Conservation (phyloP, 805 yeast genomes). For the Candida sphagnicola region DNA sequence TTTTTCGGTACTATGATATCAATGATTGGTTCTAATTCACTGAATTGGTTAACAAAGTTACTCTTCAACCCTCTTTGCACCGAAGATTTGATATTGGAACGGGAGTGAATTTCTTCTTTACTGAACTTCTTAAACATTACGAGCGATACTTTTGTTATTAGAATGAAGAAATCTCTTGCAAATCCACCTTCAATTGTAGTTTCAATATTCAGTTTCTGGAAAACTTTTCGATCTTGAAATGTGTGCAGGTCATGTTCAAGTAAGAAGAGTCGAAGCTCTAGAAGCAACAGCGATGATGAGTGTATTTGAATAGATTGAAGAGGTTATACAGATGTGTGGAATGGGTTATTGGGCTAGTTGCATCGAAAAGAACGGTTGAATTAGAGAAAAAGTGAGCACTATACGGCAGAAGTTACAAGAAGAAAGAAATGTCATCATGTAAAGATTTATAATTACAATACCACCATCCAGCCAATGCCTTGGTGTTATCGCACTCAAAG, state of each 20-base stretch:
- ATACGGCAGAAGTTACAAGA: background rate
- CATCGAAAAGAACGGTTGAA: too few species aligned
- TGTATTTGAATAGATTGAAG: too few species aligned
- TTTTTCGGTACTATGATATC: conserved; percentile 88
- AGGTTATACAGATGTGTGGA: too few species aligned
- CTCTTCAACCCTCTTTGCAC: conserved; percentile 86
- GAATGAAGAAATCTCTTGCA: too few species aligned
- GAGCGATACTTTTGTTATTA: too few species aligned
- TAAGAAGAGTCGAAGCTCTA: background rate
- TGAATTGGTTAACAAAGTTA: conserved; percentile 70
- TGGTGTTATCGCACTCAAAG: conserved; percentile 47
- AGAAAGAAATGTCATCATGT: conserved; percentile 16
- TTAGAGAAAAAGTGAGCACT: too few species aligned
- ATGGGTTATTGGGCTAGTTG: too few species aligned
- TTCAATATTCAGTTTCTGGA: background rate
- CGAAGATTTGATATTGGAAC: conserved; percentile 89
- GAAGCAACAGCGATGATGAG: too few species aligned
- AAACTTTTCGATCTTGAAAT: background rate
- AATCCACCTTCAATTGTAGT: too few species aligned
- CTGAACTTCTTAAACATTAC: conserved; percentile 62
- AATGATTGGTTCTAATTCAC: conserved; percentile 67
- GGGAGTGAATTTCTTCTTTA: conserved; percentile 82
- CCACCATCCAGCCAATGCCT: conserved; percentile 36
- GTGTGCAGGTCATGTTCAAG: background rate
- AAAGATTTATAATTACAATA: conserved; percentile 44